Conservation (phyloP, 208 protist genomes). For the Naegleria fowleri region DNA sequence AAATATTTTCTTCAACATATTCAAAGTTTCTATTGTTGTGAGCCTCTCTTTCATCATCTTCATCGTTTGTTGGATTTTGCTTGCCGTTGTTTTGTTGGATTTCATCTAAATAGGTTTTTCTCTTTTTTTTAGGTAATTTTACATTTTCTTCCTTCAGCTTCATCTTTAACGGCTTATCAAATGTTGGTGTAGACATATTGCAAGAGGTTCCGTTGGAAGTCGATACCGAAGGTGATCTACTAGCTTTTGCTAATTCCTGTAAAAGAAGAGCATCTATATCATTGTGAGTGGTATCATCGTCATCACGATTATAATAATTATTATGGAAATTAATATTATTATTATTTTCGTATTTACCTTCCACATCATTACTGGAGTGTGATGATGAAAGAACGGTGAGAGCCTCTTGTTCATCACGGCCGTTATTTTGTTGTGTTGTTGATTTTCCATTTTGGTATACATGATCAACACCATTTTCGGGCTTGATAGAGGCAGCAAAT, state of each 20-base stretch:
- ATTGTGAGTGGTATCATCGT: no score
- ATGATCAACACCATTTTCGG: no score
- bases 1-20: not conserved
- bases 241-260: not conserved
- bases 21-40: not conserved
- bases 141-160: not conserved
- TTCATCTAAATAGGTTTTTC: not conserved
- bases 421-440: not conserved
- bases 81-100: no score
- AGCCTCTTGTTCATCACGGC: not conserved
- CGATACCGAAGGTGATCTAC: no score
- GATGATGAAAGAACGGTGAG: not conserved
- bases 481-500: no score
- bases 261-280: not conserved
- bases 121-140: not conserved
- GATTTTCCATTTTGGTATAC: no score
- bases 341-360: not conserved
- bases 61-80: not conserved
- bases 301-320: not conserved
- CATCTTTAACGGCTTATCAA: not conserved
- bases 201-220: no score
- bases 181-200: no score
- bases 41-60: not conserved
- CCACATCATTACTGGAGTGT: not conserved
- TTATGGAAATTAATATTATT: not conserved